Conservation (phyloP, 345 rosid genomes). For the rapeseed (Brassica napus) region DNA sequence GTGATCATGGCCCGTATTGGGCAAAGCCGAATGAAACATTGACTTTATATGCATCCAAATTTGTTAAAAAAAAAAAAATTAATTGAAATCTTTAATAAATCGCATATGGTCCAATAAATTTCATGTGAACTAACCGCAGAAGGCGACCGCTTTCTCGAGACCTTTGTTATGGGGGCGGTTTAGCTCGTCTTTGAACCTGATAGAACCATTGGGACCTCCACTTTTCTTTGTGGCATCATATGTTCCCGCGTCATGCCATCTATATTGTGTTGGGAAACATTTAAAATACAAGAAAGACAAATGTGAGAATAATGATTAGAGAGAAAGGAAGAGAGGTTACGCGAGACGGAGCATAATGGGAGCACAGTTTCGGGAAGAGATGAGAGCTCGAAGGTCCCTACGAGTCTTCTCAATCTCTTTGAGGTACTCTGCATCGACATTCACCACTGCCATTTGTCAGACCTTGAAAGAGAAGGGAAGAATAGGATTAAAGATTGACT, state of each 20-base stretch:
- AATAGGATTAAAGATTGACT: slow-evolving; percentile 2
- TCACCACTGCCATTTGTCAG: slow-evolving; percentile 40
- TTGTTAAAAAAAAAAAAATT: too few species aligned
- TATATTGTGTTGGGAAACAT: background rate
- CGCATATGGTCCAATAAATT: too few species aligned
- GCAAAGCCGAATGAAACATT: too few species aligned
- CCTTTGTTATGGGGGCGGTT: slow-evolving; percentile 58
- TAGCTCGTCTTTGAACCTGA: slow-evolving; percentile 57
- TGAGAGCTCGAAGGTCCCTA: slow-evolving; percentile 75
- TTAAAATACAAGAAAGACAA: background rate
- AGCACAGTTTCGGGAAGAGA: slow-evolving; percentile 63
- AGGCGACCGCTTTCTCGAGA: slow-evolving; percentile 58
- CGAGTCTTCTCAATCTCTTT: slow-evolving; percentile 75
- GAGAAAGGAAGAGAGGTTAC: slow-evolving; percentile 41
- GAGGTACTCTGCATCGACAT: slow-evolving; percentile 50
- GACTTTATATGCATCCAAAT: too few species aligned
- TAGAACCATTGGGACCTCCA: slow-evolving; percentile 93
- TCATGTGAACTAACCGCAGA: slow-evolving; percentile 51
- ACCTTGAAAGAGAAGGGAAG: slow-evolving; percentile 5
- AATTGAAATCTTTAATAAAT: too few species aligned
- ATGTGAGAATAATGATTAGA: background rate
- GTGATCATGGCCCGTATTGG: too few species aligned
- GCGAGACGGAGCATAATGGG: slow-evolving; percentile 93
- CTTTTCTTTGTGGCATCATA: slow-evolving; percentile 72
- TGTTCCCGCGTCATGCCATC: slow-evolving; percentile 94